Evolutionary conservation across 768 basidiomycete species (phyloP).

Genomic region (Phaeotremella skinneri): DNA sequence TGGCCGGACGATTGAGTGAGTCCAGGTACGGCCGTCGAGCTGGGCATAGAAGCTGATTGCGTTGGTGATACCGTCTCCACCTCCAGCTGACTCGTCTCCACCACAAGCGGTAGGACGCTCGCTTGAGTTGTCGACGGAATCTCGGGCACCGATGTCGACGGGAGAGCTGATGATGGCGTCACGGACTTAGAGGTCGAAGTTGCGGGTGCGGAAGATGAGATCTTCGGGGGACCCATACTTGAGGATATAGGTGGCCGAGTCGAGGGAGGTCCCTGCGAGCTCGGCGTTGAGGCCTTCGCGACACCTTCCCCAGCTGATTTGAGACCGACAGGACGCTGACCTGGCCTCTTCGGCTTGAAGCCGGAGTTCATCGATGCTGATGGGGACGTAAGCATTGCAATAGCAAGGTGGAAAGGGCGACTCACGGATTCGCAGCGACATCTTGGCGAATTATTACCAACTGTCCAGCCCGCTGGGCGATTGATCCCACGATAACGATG

Average conservation of each 20-base stretch:
- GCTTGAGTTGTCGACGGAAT: not conserved
- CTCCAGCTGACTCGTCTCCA: not conserved
- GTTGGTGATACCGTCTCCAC: not conserved
- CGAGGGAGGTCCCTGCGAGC: constrained; percentile 1
- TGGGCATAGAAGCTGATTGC: not conserved
- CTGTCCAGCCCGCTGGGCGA: too few relatives aligned
- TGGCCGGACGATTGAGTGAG: constrained; percentile 1
- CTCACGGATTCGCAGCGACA: constrained; percentile 26
- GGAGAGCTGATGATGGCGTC: constrained; percentile 1
- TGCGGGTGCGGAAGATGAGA: not conserved
- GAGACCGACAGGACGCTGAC: not conserved
- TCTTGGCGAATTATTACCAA: constrained; percentile 6
- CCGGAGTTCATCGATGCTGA: not conserved
- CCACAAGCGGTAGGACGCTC: not conserved
- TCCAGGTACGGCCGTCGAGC: not conserved
- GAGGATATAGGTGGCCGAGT: not conserved
- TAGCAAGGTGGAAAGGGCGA: not conserved
- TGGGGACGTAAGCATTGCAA: not conserved
- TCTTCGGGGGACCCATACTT: not conserved
- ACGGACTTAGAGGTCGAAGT: not conserved
- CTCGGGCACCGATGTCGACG: not conserved
- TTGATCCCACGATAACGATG: too few relatives aligned
- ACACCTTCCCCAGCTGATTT: constrained; percentile 7
- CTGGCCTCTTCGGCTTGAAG: constrained; percentile 2
- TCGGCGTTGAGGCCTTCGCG: constrained; percentile 9